A percentile compares a stretch with the other conserved stretches of the same genome.
These are phyloP conservation scores for Ophiocordyceps camponoti-leonardi DNA, from an alignment of 2,329 filamentous ascomycete genomes.

Conservation along the genomic window DNA sequence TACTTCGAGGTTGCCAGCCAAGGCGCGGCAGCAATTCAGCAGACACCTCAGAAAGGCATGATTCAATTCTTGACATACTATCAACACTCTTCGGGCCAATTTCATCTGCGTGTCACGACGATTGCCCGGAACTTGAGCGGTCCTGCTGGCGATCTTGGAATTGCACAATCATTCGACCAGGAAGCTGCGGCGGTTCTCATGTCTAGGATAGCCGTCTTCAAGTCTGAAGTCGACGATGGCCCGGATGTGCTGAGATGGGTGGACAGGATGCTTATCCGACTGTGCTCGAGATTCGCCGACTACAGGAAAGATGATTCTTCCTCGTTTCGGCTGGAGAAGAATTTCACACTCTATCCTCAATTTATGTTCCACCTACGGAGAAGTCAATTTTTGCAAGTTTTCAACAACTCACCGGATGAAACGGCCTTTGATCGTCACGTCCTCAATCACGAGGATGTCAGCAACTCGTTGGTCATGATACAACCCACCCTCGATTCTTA, in stretches of 20 bases:
- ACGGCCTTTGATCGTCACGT: conserved; percentile 98
- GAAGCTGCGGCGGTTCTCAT: conserved; percentile 95
- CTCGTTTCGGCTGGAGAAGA: conserved; percentile 93
- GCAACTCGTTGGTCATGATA: conserved; percentile 96
- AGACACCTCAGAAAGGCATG: conserved; percentile 79
- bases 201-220: conserved; percentile 98
- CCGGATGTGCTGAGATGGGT: conserved; percentile 98
- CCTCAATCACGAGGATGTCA: conserved; percentile 90
- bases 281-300: conserved; percentile 93
- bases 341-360: conserved; percentile 95
- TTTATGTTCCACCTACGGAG: conserved; percentile 99
- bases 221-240: conserved; percentile 94
- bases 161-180: conserved; percentile 95
- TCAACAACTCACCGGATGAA: conserved; percentile 98
- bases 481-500: conserved; percentile 96
- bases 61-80: conserved; percentile 99
- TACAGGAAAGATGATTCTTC: conserved; percentile 97
- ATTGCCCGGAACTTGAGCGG: conserved; percentile 83
- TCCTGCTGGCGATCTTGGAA: conserved; percentile 81
- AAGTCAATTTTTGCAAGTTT: conserved; percentile 95
- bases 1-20: conserved; percentile 98
- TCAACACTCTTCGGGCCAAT: conserved; percentile 91
- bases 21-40: conserved; percentile 71
- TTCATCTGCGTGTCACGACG: conserved; percentile 89
- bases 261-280: conserved; percentile 90